phyloP scores from a whole-genome alignment of 192 early-diverging fungal species.

The Lunasporangiospora selenospora region DNA sequence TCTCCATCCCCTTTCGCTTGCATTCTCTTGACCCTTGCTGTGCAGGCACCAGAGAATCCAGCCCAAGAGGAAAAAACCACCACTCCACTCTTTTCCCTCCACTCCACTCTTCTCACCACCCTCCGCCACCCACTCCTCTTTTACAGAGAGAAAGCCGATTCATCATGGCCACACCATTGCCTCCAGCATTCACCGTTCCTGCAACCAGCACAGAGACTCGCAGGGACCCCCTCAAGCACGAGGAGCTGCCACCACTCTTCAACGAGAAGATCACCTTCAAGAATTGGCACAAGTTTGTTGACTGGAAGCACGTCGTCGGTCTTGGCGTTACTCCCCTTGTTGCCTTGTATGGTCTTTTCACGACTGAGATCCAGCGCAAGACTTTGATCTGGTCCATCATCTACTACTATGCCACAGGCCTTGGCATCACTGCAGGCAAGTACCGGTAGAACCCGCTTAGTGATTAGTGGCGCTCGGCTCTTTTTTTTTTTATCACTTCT shows the following conservation, averaged over 20 bases:
- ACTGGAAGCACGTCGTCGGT: conserved; percentile 73
- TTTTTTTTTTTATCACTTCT: neutral
- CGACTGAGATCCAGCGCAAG: conserved; percentile 63
- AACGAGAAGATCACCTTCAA: conserved; percentile 52
- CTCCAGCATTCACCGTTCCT: conserved; percentile 45
- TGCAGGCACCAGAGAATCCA: too few species aligned
- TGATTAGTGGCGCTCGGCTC: neutral
- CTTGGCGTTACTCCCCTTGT: conserved; percentile 73
- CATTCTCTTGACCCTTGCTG: neutral
- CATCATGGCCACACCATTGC: conserved; percentile 47
- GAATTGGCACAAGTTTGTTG: conserved; percentile 64
- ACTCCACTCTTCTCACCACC: neutral
- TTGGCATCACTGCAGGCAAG: conserved; percentile 84
- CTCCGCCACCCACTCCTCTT: neutral
- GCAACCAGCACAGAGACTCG: conserved; percentile 38
- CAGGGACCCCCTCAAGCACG: conserved; percentile 31
- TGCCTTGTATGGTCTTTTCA: conserved; percentile 75
- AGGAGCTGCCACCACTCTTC: conserved; percentile 40
- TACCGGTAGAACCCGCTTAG: neutral
- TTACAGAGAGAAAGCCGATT: too few species aligned
- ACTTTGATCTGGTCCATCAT: conserved; percentile 71
- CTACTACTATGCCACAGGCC: conserved; percentile 76
- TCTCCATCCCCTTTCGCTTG: neutral
- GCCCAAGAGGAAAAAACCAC: too few species aligned
- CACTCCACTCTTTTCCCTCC: neutral